Base-by-base conservation (phyloP, 1,284 basidiomycete species). In the Amylostereum areolatum region DNA sequence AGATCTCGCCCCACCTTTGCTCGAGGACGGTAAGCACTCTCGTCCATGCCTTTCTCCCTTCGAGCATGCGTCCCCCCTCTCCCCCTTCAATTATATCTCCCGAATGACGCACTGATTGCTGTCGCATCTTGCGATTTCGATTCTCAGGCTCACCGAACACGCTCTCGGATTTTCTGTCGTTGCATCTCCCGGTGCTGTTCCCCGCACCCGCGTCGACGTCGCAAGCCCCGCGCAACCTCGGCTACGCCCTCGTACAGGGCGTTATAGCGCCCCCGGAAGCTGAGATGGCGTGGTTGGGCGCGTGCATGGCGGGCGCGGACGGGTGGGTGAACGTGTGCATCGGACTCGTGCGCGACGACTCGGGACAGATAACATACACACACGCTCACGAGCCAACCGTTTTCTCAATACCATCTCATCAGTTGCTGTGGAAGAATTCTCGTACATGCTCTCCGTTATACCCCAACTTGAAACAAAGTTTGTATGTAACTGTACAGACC, bases 281-380 rank as follows among this genome's bases (percentile, higher is more conserved):
- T 1, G 94, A 97, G 61, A 77, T 98, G 62, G 92, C 87, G 2
- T 98, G 95, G 95, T 66, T 98, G 10, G 90, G 92, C 10, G 85
- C 90, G 9, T 93, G 91, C 58, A 73, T 97, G 66, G 80, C 85
- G 10, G 92, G 93, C 8, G 91, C 92, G 5, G 96, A 98, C 62
- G 96, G 96, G 5, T 98, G 95, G 95, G 75, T 97, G 28, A 86
- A 88, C 58, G 75, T 96, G 46, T 93, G 91, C 57, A 73, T 95
- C 36, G 86, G 87, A 9, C 43, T 69, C 40, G 43, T 64, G 37
- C 60, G 59, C 11, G 64, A 66, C 5, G 43, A 18, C 18, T 18
- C n/a, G 7, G 45, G 33, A 6, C 10, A 43, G 45, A 46, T 11
- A n/a, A n/a, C n/a, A n/a, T n/a, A n/a, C n/a, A 18, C 18, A 18